Base-by-base conservation (phyloP, 352 stramenopile species). In the Pythium phragmiticola region DNA sequence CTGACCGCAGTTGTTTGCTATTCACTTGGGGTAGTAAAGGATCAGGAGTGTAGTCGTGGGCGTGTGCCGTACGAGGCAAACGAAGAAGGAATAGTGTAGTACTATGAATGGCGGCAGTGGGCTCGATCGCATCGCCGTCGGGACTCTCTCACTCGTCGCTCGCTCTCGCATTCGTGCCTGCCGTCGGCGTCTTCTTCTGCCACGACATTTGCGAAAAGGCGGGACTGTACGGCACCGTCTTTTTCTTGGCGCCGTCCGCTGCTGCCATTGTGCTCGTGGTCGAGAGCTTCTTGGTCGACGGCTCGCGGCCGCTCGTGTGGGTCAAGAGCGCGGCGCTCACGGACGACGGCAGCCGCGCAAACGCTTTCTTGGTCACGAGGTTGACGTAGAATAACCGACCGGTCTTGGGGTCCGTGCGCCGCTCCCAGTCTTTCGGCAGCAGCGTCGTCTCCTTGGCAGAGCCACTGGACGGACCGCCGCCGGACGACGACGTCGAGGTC, bases 161-260 rank as follows among this genome's bases (percentile, higher is more conserved):
- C 4, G 48, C 53, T 17, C 58, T 48, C 16, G 62, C 61, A 7
- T 45, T 58, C 16, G 61, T 49, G 26, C 26, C 26, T 14, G 45
- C 45, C 69, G 61, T 63, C 7, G 53, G 48, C n/a, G 53, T 68
- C 26, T 70, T 73, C 61, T 90, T 94, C 52, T 94, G 82, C 83
- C 85, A 92, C 46, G 85, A 92, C 82, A 90, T 92, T 51, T 90
- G 78, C 19, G 85, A 90, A 57, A 92, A 90, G 57, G 87, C 80
- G 8, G 82, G 83, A 42, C 83, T 92, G 43, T 90, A 78, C 2
- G 81, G 73, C 49, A 92, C 71, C 14, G 70, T 72, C 53, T 70
- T 74, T 43, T 63, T 70, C 52, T 53, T 73, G 57, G 26, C 23
- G 26, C 63, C 51, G 19, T n/a, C 21, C 7, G 11, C 9, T 23